Base-by-base conservation (phyloP, 2,329 filamentous ascomycete species). In the Hymenoscyphus repandus region DNA sequence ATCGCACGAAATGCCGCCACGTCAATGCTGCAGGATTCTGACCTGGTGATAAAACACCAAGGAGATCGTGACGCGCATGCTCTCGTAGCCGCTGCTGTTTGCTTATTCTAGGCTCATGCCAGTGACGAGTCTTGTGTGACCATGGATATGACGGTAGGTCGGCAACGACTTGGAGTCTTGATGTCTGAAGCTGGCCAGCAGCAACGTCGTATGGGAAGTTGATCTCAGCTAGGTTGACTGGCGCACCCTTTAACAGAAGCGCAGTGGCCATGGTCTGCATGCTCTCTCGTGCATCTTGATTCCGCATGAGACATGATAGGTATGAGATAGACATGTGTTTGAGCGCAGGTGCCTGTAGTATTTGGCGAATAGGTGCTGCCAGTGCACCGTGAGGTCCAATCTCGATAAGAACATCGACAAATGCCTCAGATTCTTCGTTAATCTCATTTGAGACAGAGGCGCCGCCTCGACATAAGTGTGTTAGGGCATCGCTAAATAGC, bases 111-210 rank as follows among this genome's bases (percentile, higher is more conserved):
- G 75, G 75, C 52, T 80, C 77, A 53, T 74, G 69, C 77, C 77
- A 80, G 58, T 78, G 78, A 0, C 60, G 64, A 30, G 69, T 73
- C 17, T 64, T 62, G 51, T 79, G 77, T 27, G 80, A 76, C 76
- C 77, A 81, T 1, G 74, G 69, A 53, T 80, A 80, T 2, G 70
- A 66, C 1, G 77, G 76, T n/a, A 81, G 60, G 49, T 77, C 69
- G 1, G 66, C 58, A 4, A 79, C 33, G 33, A 51, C n/a, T n/a
- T n/a, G n/a, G n/a, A n/a, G n/a, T n/a, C n/a, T n/a, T n/a, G n/a
- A n/a, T n/a, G n/a, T n/a, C n/a, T n/a, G n/a, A n/a, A n/a, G n/a
- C n/a, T n/a, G n/a, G n/a, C n/a, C n/a, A n/a, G n/a, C n/a, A n/a
- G n/a, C n/a, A n/a, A n/a, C n/a, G 22, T 39, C 38, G 10, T 2